Evolutionary conservation across 306 rosid species (phyloP), one percentile per base, ranked within the genome.

Genomic region (Pyrus betulifolia): DNA sequence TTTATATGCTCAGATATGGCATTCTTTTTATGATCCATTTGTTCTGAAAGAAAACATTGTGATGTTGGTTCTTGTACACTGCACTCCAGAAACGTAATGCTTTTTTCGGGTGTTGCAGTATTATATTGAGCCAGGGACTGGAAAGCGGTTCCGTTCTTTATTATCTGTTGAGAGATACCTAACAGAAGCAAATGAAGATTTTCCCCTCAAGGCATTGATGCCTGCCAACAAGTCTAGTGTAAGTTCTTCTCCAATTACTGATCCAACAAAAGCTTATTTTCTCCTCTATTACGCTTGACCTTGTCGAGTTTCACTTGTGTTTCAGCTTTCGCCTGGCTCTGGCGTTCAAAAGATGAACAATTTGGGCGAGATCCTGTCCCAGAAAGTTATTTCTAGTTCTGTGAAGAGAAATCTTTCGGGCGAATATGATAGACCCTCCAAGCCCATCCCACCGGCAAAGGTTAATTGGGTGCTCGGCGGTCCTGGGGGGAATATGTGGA

Each of bases 401-500:
- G 27, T 4, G n/a, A 82, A 72, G 69, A 85, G 77, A 85, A 57
- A n/a, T 52, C 49, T 66, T n/a, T 49, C 4, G 4, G 75, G 69
- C 44, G 67, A 82, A 67, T 59, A 40, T 42, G 61, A 21, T 19
- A 69, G 63, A 73, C 61, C 72, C 35, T 71, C 83, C 27, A 58
- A 46, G 52, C 82, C 76, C 69, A 70, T 40, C 82, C 86, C 83
- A 19, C 89, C 91, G 38, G 71, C 74, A 46, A 87, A 79, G 59
- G 81, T 91, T 54, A 86, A 79, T 13, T 91, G 97, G 94, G 90
- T 89, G 84, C 89, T 89, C 21, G 70, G 88, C 23, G 82, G 85
- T 72, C 74, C 84, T 21, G 85, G 86, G 1, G 92, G 82, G 4
- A 55, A 77, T 62, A 27, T 49, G 72, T 91, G 94, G 94, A 83